A percentile compares a stretch with the other conserved stretches of the same genome.
Evolutionary conservation across 2,329 filamentous ascomycete genomes (phyloP).

Genomic region (Botrytis deweyae): DNA sequence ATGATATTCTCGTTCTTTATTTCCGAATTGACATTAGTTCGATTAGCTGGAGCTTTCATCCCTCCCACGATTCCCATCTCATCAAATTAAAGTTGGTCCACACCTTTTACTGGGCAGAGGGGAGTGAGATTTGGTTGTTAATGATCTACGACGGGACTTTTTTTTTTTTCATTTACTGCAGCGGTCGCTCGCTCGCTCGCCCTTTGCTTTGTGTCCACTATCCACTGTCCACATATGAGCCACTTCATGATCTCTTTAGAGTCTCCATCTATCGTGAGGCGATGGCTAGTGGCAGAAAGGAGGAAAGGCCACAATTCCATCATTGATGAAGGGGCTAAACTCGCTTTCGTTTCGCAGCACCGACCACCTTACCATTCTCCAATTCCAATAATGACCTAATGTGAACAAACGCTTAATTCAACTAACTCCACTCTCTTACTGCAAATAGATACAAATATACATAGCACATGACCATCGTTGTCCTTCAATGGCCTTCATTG

Average conservation of each 20-base stretch:
- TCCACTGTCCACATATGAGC: conserved; percentile 1
- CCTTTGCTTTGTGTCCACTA: not conserved
- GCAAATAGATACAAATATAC: not conserved
- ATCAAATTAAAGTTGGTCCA: conserved; percentile 20
- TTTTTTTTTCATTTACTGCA: not conserved
- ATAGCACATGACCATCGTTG: conserved; percentile 2
- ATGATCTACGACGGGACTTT: not conserved
- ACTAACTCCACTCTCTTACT: conserved; percentile 5
- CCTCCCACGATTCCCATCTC: not conserved
- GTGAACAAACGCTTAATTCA: not conserved
- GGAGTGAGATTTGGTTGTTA: not conserved
- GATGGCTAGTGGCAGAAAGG: not conserved
- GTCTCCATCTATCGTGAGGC: not conserved
- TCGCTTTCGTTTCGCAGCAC: conserved; percentile 19
- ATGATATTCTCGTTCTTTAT: conserved; percentile 15
- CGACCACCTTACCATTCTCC: not conserved
- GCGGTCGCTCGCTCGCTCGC: not conserved
- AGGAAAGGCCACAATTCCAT: conserved; percentile 9
- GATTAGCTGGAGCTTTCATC: not conserved
- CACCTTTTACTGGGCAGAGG: not conserved
- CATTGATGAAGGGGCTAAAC: conserved; percentile 12
- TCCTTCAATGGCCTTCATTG: not conserved
- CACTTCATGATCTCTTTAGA: not conserved
- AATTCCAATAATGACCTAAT: not conserved
- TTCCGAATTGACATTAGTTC: not conserved